A percentile compares a stretch with the other conserved stretches of the same genome.
These are phyloP conservation scores for Dactylellina parvicollis DNA, from an alignment of 2,329 filamentous ascomycete genomes.

Conservation along the genomic window DNA sequence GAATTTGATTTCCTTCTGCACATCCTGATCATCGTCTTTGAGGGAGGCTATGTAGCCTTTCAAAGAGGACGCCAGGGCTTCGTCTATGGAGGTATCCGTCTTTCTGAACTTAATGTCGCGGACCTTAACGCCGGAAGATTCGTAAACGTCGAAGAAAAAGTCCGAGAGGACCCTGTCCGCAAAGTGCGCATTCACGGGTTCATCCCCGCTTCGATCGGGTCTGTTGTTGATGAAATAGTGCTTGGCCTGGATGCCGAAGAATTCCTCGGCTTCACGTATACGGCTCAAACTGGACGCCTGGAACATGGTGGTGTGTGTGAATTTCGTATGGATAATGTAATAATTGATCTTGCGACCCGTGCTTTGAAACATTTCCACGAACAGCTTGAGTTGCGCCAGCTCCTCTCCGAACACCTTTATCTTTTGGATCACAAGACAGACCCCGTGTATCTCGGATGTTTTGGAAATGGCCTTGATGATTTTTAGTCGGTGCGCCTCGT, in stretches of 20 bases:
- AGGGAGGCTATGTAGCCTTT: conserved; percentile 4
- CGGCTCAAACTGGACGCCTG: conserved; percentile 9
- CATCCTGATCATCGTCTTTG: neutral
- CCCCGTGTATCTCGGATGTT: conserved; percentile 5
- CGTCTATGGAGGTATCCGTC: neutral
- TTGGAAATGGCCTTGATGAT: conserved; percentile 5
- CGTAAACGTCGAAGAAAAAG: conserved; percentile 4
- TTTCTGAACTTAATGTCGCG: neutral
- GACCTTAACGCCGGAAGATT: neutral
- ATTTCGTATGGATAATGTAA: conserved; percentile 32
- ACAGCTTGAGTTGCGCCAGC: conserved; percentile 1
- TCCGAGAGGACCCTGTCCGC: conserved; percentile 17
- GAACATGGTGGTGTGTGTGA: conserved; percentile 32
- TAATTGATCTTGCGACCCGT: conserved; percentile 3
- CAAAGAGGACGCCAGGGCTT: neutral
- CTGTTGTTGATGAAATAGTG: conserved; percentile 29
- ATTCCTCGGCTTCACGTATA: conserved; percentile 10
- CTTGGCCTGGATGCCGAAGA: conserved; percentile 13
- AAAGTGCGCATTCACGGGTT: conserved; percentile 13
- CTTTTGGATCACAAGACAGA: conserved; percentile 23
- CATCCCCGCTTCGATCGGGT: conserved; percentile 10
- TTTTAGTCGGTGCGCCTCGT: conserved; percentile 6
- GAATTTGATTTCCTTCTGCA: neutral
- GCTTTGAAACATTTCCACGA: conserved; percentile 9
- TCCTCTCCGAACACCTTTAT: conserved; percentile 22